Conservation (phyloP, 73 alveolate species). For the Paramecium caudatum region DNA sequence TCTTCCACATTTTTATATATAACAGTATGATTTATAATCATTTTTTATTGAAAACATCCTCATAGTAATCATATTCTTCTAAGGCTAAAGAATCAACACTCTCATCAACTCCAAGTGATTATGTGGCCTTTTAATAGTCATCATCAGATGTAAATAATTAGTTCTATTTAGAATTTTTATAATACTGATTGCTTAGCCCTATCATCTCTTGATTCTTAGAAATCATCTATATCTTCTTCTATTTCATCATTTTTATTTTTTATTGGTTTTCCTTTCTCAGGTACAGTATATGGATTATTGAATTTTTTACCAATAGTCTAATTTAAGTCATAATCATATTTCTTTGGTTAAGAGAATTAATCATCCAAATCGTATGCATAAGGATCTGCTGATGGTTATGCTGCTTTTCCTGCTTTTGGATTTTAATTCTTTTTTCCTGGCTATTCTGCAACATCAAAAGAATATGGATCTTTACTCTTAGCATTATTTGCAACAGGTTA, state of each 20-base stretch:
- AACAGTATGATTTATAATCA: slow-evolving; percentile 23
- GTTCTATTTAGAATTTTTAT: neutral
- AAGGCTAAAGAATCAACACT: slow-evolving; percentile 84
- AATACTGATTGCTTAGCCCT: slow-evolving; percentile 50
- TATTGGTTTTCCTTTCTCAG: slow-evolving; percentile 37
- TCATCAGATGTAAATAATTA: slow-evolving; percentile 56
- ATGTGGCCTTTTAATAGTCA: slow-evolving; percentile 63
- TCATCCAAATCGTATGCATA: slow-evolving; percentile 80
- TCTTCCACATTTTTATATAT: neutral
- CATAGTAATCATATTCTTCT: slow-evolving; percentile 84
- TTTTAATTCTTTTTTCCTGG: neutral
- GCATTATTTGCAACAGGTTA: neutral
- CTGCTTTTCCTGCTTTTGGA: neutral
- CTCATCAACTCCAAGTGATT: slow-evolving; percentile 83
- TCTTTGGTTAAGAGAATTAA: slow-evolving; percentile 13
- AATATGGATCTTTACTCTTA: neutral
- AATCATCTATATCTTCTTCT: slow-evolving; percentile 76
- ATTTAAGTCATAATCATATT: slow-evolving; percentile 76
- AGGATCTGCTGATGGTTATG: slow-evolving; percentile 67
- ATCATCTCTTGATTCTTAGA: slow-evolving; percentile 67
- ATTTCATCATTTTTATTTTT: slow-evolving; percentile 75
- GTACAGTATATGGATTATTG: slow-evolving; percentile 34
- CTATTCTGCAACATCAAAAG: neutral
- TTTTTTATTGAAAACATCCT: slow-evolving; percentile 66
- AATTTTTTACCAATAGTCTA: slow-evolving; percentile 69